A percentile compares a stretch with the other conserved stretches of the same genome.
phyloP scores from a whole-genome alignment of 768 basidiomycete genomes.

The Porphyrellus cyaneotinctus region DNA sequence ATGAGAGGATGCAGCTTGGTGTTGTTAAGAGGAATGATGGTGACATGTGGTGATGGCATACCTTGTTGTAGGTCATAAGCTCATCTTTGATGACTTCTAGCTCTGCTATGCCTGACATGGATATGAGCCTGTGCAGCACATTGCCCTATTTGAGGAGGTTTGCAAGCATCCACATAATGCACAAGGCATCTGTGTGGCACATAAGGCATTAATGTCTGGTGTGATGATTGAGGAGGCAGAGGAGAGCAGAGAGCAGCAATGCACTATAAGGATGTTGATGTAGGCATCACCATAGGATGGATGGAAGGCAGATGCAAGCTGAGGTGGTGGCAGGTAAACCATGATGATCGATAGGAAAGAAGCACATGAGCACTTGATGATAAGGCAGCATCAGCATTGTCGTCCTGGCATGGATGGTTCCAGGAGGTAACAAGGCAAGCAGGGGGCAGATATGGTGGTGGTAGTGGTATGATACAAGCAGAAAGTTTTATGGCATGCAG shows the following conservation, averaged over 20 bases:
- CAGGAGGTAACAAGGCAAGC: no score
- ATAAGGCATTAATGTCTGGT: conserved; percentile 89
- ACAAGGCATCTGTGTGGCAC: no score
- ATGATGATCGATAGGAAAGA: conserved; percentile 30
- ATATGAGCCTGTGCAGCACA: conserved; percentile 84
- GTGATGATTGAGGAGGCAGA: conserved; percentile 82
- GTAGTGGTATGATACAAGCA: no score
- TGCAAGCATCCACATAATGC: conserved; percentile 87
- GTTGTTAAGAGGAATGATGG: not conserved
- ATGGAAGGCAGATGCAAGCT: conserved; percentile 52
- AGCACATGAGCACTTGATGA: conserved; percentile 17
- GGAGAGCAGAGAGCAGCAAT: conserved; percentile 67
- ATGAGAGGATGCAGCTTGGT: conserved; percentile 81
- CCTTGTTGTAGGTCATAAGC: conserved; percentile 63
- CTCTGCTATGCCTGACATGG: conserved; percentile 81
- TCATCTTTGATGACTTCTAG: conserved; percentile 64
- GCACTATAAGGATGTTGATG: conserved; percentile 59
- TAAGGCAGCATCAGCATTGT: no score
- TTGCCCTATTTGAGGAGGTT: conserved; percentile 91
- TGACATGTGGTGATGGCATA: conserved; percentile 28
- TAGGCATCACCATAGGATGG: conserved; percentile 75
- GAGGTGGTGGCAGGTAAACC: conserved; percentile 73
- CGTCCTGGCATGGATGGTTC: no score
- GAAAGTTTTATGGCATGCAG: no score
- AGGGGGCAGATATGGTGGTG: no score